These are phyloP conservation scores for Leccinum angustisporum DNA, from an alignment of 1,284 basidiomycete species.

Conservation along the genomic window DNA sequence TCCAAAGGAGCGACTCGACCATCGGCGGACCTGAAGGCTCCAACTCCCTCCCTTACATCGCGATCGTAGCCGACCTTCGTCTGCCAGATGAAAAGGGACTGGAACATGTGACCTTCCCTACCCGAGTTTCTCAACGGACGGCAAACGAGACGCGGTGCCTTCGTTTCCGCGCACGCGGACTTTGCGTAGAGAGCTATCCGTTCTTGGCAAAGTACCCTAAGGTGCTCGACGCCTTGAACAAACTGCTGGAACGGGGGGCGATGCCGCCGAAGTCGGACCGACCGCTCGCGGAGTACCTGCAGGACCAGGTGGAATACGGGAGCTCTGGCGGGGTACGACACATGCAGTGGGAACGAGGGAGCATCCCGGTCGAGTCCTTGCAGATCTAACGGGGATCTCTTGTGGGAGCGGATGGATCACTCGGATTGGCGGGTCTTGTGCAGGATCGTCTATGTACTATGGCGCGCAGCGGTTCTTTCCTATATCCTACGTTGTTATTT, in stretches of 20 bases:
- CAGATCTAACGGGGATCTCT: not conserved
- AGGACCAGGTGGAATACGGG: not conserved
- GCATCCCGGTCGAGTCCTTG: not conserved
- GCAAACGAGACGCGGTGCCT: not conserved
- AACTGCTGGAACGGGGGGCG: not conserved
- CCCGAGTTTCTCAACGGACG: not conserved
- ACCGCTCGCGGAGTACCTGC: not conserved
- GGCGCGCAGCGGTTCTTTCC: no score
- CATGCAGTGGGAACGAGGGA: not conserved
- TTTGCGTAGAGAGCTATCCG: not conserved
- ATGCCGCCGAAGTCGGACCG: not conserved
- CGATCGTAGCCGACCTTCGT: not conserved
- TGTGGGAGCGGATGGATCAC: not conserved
- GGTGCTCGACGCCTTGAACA: not conserved
- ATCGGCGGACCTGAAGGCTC: not conserved
- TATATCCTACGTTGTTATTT: no score
- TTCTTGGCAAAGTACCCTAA: not conserved
- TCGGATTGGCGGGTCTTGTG: not conserved
- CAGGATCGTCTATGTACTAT: no score
- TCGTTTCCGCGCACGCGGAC: not conserved
- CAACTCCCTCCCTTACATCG: no score
- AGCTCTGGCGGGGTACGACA: not conserved
- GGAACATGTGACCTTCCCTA: fast-evolving
- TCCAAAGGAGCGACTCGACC: no score
- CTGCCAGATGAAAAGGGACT: not conserved